phyloP scores from a whole-genome alignment of 1,284 basidiomycete species.

The Cryptococcus sp. region DNA sequence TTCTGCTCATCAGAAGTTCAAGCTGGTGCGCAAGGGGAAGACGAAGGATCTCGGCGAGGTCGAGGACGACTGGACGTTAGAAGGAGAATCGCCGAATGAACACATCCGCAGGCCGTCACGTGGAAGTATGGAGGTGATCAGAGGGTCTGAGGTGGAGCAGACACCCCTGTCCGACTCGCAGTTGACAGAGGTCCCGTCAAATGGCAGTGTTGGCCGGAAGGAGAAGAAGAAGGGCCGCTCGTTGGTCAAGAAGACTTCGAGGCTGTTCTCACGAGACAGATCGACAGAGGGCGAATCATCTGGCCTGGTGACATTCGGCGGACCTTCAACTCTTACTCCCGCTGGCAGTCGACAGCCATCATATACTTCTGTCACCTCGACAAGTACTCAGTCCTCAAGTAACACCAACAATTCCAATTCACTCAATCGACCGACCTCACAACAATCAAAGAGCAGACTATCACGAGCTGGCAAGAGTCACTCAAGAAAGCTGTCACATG shows the following conservation, averaged over 20 bases:
- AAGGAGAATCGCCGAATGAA: conserved; percentile 12
- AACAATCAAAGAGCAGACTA: conserved; percentile 16
- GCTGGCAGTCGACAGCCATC: conserved; percentile 35
- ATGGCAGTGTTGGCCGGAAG: conserved; percentile 25
- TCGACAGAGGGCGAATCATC: conserved; percentile 14
- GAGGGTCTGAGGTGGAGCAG: neutral
- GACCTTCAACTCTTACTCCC: conserved; percentile 20
- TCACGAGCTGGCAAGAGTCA: conserved; percentile 19
- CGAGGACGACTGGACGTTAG: conserved; percentile 47
- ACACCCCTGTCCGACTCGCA: conserved; percentile 21
- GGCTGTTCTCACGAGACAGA: conserved; percentile 37
- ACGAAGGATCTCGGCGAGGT: conserved; percentile 23
- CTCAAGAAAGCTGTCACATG: conserved; percentile 32
- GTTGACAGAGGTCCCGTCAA: conserved; percentile 24
- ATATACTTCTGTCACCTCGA: conserved; percentile 37
- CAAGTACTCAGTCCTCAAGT: conserved; percentile 26
- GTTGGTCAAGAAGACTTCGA: conserved; percentile 49
- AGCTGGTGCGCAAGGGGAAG: conserved; percentile 23
- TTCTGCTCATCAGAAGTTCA: conserved; percentile 23
- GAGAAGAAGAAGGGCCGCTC: conserved; percentile 35
- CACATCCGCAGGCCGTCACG: neutral
- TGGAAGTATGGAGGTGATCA: neutral
- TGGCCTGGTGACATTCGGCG: conserved; percentile 7
- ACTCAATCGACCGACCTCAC: conserved; percentile 21
- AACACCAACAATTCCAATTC: conserved; percentile 16